Percentiles rank a stretch among this genome's conserved stretches.
Evolutionary conservation across 495 filamentous ascomycete species (phyloP).

Genomic region (Hypoxylon lienhwacheense): DNA sequence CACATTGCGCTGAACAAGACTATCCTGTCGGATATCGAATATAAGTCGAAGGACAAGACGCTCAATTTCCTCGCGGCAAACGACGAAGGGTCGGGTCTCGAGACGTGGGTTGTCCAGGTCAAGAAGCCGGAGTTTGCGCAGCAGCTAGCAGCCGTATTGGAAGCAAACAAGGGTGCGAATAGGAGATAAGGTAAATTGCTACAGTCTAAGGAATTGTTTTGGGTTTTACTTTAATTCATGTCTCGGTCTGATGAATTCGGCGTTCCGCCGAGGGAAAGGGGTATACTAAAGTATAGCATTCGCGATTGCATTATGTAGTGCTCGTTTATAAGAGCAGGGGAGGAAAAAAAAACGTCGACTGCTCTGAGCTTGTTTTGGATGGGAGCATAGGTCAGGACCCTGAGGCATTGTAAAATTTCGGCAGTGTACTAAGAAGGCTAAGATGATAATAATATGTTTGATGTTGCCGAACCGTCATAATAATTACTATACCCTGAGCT

Average conservation of each 20-base stretch:
- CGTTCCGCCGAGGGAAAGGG: neutral
- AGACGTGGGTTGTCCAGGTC: constrained; percentile 67
- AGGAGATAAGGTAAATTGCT: constrained; percentile 38
- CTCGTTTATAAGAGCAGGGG: neutral
- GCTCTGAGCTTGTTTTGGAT: neutral
- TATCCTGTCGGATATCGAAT: constrained; percentile 60
- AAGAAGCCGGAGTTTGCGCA: constrained; percentile 54
- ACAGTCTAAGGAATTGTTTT: neutral
- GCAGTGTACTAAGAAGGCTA: no score
- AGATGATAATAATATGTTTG: no score
- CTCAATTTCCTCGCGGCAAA: constrained; percentile 59
- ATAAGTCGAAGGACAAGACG: constrained; percentile 56
- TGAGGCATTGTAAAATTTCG: no score
- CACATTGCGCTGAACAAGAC: constrained; percentile 68
- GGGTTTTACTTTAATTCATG: neutral
- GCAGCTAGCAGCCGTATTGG: constrained; percentile 51
- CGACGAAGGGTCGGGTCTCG: constrained; percentile 52
- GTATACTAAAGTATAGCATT: constrained; percentile 31
- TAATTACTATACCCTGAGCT: no score
- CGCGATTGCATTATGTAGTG: constrained; percentile 7
- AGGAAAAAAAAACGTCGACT: constrained; percentile 5
- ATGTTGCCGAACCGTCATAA: no score
- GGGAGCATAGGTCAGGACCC: constrained; percentile 2
- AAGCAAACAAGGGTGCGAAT: constrained; percentile 52
- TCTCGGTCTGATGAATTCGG: neutral